Conservation (phyloP, 176 grass and related monocot genomes). For the Paspalum vaginatum region DNA sequence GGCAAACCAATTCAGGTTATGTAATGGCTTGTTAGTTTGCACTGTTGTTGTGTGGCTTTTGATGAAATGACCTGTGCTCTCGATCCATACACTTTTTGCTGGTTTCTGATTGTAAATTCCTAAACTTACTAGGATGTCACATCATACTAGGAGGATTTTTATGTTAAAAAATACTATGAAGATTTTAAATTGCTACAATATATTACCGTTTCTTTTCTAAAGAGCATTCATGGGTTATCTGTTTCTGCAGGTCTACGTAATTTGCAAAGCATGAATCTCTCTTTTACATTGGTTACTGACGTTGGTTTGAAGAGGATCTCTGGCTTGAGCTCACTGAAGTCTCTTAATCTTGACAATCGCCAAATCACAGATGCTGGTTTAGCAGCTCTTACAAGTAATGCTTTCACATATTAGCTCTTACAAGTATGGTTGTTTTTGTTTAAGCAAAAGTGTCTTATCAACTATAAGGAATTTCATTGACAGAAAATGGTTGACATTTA, state of each 20-base stretch:
- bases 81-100: neutral
- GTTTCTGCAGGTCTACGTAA: conserved; percentile 63
- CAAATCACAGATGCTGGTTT: conserved; percentile 89
- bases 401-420: conserved; percentile 8
- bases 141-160: neutral
- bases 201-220: neutral
- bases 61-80: conserved; percentile 1
- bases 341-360: conserved; percentile 87
- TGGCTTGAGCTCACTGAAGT: conserved; percentile 68
- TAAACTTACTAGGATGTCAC: neutral
- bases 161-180: neutral
- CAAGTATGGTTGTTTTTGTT: conserved; percentile 2
- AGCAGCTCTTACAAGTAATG: conserved; percentile 77
- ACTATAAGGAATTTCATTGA: neutral
- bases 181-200: conserved; percentile 14
- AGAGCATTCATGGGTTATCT: neutral
- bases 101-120: neutral
- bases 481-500: neutral
- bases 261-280: conserved; percentile 84
- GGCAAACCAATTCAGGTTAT: neutral
- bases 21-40: neutral
- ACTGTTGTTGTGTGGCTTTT: neutral
- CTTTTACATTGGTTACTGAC: conserved; percentile 82
- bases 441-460: neutral
- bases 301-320: conserved; percentile 81